Evolutionary conservation across 164 flowering plant species (phyloP), one percentile per base, ranked within the genome.

Genomic region (Litsea cubeba): DNA sequence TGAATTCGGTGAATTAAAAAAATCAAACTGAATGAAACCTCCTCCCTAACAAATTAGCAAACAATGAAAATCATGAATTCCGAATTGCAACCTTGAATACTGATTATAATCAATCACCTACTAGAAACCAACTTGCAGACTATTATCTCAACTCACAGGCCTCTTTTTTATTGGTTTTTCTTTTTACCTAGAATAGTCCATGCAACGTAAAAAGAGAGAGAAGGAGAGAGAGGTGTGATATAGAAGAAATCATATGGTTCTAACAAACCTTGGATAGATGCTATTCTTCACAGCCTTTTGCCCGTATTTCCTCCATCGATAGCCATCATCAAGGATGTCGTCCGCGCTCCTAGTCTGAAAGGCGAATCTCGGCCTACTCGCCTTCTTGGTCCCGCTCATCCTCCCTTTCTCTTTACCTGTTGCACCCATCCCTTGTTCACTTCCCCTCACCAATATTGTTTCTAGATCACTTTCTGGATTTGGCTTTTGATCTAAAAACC

Each of bases 271-370:
- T 77, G 95, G 95, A 79, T 87, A 81, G 15, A 22, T 58, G 83
- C 83, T 89, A 72, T 89, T 87, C 82, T 91, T 91, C 70, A 91
- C 95, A 70, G 95, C 81, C 75, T 91, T 91, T 79, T 89, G 93
- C 1, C 95, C 95, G 24, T 91, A 91, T 70, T 91, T 91, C 72
- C 95, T 86, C 95, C 95, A 91, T 3, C 91, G 79, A 51, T 82
- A 91, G 0, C 95, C 95, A 74, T 91, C 95, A 68, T 91, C 93
- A 25, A 91, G 88, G 66, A 91, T 85, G 82, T 91, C 93, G 18
- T 88, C 87, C 0, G 77, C 79, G 65, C 88, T 87, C 75, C 84
- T 83, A 0, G 95, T 91, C 69, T 87, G 91, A 62, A 91, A 91
- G 0, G 89, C 91, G 65, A 91, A 85, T 87, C 93, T 84, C 0